Evolutionary conservation across 371 early-diverging fungal species (phyloP).

Genomic region (Mortierella sp.): DNA sequence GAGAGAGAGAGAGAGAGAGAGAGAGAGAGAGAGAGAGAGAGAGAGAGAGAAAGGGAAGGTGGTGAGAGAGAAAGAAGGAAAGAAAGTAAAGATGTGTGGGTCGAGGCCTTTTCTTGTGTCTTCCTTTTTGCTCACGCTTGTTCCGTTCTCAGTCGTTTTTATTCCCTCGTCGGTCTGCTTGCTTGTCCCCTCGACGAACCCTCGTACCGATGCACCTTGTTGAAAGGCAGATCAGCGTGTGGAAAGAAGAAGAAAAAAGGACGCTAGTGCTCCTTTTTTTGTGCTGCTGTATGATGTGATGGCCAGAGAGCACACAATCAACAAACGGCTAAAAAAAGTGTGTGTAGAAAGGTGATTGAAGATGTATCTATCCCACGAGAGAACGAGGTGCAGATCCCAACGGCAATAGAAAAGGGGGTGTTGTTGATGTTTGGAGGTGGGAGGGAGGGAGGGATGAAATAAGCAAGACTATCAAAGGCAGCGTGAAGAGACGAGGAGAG

Average conservation of each 20-base stretch:
- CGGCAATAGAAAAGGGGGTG: neutral
- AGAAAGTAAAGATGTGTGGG: neutral
- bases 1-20: too few species aligned
- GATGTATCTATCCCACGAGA: neutral
- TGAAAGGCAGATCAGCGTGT: slow-evolving; percentile 19
- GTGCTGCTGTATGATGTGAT: slow-evolving; percentile 19
- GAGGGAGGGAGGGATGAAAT: neutral
- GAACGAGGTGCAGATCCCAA: slow-evolving; percentile 2
- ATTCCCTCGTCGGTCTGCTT: neutral
- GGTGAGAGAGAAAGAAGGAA: neutral
- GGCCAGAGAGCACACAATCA: slow-evolving; percentile 2
- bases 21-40: too few species aligned
- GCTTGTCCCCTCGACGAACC: neutral
- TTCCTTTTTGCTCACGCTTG: neutral
- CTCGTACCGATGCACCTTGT: slow-evolving; percentile 6
- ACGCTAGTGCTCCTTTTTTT: neutral
- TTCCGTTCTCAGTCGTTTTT: slow-evolving; percentile 13
- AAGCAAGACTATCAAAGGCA: neutral
- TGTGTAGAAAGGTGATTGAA: neutral
- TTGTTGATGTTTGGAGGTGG: neutral
- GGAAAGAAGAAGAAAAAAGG: neutral
- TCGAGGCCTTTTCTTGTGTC: slow-evolving; percentile 6
- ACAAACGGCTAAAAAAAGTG: neutral
- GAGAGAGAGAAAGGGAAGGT: too few species aligned
- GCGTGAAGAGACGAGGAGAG: neutral